These are phyloP conservation scores for Acacia crassicarpa DNA, from an alignment of 306 rosid species.

Conservation along the genomic window DNA sequence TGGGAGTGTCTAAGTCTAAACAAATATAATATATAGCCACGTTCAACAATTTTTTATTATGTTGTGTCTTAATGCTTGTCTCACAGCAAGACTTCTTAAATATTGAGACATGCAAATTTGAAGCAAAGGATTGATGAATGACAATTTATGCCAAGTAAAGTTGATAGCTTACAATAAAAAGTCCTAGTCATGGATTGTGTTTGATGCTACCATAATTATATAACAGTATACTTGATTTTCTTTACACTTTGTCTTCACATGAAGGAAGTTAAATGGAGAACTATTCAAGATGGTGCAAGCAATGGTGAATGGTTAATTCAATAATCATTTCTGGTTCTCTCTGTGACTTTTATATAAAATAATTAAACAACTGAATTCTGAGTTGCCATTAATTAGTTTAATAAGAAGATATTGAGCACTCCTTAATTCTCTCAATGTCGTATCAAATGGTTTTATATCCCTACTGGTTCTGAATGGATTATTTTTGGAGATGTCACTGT, in stretches of 20 bases:
- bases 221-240: neutral
- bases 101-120: neutral
- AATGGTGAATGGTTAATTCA: neutral
- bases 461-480: neutral
- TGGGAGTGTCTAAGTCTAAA: constrained; percentile 10
- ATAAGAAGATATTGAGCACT: constrained; percentile 2
- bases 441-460: neutral
- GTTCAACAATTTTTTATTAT: neutral
- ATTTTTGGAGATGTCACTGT: neutral
- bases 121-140: neutral
- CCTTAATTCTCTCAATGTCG: constrained; percentile 10
- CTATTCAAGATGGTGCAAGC: neutral
- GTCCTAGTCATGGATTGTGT: neutral
- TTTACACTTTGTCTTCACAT: neutral
- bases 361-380: neutral
- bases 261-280: neutral
- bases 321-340: neutral
- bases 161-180: neutral
- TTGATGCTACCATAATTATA: neutral
- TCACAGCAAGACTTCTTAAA: neutral
- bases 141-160: neutral
- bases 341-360: neutral
- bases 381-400: constrained; percentile 12
- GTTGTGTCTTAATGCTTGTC: neutral
- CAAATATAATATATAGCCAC: neutral